Evolutionary conservation across 345 rosid genomes (phyloP), one percentile per base, ranked within the genome.

Genomic region (Dipteronia sinensis): DNA sequence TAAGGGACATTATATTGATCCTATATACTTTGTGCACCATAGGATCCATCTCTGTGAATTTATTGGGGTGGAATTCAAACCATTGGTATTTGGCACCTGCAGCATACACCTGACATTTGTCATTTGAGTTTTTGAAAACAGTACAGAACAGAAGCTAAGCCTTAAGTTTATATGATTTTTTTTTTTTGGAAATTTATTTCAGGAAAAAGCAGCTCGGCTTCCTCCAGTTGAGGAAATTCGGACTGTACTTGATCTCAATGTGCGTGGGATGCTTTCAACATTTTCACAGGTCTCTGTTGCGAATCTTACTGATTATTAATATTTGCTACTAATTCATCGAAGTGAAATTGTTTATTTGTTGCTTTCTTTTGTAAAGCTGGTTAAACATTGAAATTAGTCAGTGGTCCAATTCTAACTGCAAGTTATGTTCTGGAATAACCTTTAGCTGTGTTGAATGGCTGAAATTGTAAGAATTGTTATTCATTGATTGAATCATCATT

Each of bases 171-270:
- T 12, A 6, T 58, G 71, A 44, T 12, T 82, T 80, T 56, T 56
- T 10, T 64, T 59, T 58, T 65, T 56, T 9, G 27, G 34, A 34
- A 34, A 34, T 34, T 34, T 58, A 71, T 75, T 77, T 85, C 88
- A 95, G 99, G 91, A 88, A 68, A 90, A 88, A 83, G 98, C 96
- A 72, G 88, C 89, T 47, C 88, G 97, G 82, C 98, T 95, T 84
- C 86, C 93, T 22, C 91, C 94, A 0, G 87, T 83, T n/a, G 97
- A 93, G 65, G 97, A 93, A 80, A 86, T 95, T 66, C 79, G 87
- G 38, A 95, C 97, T 1, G 84, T 92, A 79, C 92, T 95, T 75
- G 72, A 90, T 78, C 79, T 81, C 75, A 89, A 90, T 68, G 71
- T 82, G 8, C 79, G 92, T 0, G 99, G 95, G 74, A 82, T 86